A percentile compares a stretch with the other conserved stretches of the same genome.
These are phyloP conservation scores for Ceratocystis cacaofunesta DNA, from an alignment of 2,329 filamentous ascomycete species.

Conservation along the genomic window DNA sequence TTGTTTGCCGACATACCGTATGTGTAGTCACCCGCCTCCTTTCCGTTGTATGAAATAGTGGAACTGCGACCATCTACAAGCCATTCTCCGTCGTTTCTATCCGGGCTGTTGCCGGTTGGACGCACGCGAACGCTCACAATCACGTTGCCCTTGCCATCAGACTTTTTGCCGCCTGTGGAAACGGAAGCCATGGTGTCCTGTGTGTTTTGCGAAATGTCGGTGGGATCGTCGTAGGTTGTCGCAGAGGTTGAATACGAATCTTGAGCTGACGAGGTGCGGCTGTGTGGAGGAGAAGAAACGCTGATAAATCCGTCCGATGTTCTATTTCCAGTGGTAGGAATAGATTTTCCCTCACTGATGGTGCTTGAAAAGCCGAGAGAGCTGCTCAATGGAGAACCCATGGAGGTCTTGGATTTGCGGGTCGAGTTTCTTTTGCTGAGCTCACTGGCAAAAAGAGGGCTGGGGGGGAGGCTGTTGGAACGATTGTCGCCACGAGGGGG, in stretches of 20 bases:
- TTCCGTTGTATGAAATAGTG: conserved; percentile 68
- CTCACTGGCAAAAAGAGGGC: conserved; percentile 41
- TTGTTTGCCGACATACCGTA: conserved; percentile 55
- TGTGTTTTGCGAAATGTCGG: conserved; percentile 34
- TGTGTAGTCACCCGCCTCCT: conserved; percentile 80
- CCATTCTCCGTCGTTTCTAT: conserved; percentile 66
- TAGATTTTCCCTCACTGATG: conserved; percentile 60
- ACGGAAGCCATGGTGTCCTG: conserved; percentile 23
- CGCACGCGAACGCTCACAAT: conserved; percentile 88
- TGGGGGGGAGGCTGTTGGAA: conserved; percentile 45
- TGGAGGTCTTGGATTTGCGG: conserved; percentile 42
- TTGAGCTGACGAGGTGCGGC: conserved; percentile 79
- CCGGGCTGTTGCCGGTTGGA: conserved; percentile 56
- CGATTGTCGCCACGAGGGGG: conserved; percentile 56
- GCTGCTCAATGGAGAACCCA: conserved; percentile 35
- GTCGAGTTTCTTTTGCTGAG: conserved; percentile 26
- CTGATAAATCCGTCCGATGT: conserved; percentile 64
- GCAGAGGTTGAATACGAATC: conserved; percentile 84
- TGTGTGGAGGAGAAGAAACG: conserved; percentile 70
- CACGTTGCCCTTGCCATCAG: conserved; percentile 82
- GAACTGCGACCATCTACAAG: conserved; percentile 74
- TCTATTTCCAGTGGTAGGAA: conserved; percentile 43
- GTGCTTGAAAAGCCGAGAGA: conserved; percentile 68
- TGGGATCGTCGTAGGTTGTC: conserved; percentile 71
- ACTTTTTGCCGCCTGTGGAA: conserved; percentile 31